A percentile compares a stretch with the other conserved stretches of the same genome.
phyloP scores from a whole-genome alignment of 768 basidiomycete species.

The Clitopilus hobsonii region DNA sequence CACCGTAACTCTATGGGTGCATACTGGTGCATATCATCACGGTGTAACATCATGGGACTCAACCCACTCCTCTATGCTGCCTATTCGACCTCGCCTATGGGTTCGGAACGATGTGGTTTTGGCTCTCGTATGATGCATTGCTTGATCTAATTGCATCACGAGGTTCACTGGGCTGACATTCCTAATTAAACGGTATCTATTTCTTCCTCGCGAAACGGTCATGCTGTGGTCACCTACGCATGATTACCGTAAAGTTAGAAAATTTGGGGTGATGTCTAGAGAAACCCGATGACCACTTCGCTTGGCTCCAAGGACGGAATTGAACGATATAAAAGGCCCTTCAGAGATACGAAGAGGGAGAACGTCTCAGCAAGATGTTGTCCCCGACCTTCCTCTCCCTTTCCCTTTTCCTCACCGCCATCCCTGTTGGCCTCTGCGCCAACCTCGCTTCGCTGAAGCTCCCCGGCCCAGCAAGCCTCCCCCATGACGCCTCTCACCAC shows the following conservation, averaged over 20 bases:
- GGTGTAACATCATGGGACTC: neutral
- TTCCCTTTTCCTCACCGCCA: slow-evolving; percentile 2
- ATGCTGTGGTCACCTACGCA: no score
- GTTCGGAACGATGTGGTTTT: no score
- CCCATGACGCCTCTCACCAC: slow-evolving; percentile 35
- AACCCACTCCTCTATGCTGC: no score
- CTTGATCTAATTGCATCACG: neutral
- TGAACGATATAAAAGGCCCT: neutral
- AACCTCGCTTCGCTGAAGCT: slow-evolving; percentile 23
- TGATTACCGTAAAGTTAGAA: no score
- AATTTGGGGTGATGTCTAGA: neutral
- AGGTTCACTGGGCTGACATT: neutral
- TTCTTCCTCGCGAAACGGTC: no score
- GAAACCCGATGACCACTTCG: neutral
- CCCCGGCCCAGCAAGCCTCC: slow-evolving; percentile 35
- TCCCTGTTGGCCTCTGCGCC: slow-evolving; percentile 1
- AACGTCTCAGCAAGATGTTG: neutral
- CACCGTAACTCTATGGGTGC: neutral
- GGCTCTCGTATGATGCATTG: no score
- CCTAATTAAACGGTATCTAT: no score
- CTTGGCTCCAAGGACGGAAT: neutral
- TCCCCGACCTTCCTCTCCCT: neutral
- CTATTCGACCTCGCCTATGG: no score
- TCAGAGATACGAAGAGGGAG: neutral
- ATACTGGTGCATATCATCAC: neutral